Conservation (phyloP, 2,329 filamentous ascomycete genomes). For the Arthrobotrys sphaeroides region DNA sequence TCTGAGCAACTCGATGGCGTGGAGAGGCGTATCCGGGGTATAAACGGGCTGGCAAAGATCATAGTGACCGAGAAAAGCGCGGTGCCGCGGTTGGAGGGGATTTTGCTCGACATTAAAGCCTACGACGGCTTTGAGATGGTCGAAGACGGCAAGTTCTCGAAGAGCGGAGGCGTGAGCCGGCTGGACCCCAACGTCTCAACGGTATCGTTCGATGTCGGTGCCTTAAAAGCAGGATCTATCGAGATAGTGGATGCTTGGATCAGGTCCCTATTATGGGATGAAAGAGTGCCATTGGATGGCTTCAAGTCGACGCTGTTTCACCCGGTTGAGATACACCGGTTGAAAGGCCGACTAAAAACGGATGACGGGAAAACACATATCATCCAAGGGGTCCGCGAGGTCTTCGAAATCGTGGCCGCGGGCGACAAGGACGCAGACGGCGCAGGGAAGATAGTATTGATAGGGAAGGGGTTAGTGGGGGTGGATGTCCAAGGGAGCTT, state of each 20-base stretch:
- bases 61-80: constrained; percentile 81
- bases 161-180: constrained; percentile 79
- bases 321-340: constrained; percentile 78
- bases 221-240: constrained; percentile 69
- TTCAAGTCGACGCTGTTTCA: constrained; percentile 59
- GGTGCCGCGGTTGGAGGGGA: constrained; percentile 82
- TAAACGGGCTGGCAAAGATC: constrained; percentile 88
- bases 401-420: constrained; percentile 87
- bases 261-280: constrained; percentile 84
- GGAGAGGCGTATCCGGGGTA: constrained; percentile 76
- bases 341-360: constrained; percentile 81
- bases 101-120: constrained; percentile 88
- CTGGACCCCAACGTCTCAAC: constrained; percentile 91
- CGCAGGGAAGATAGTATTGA: constrained; percentile 71
- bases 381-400: constrained; percentile 88
- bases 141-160: constrained; percentile 63
- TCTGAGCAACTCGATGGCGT: constrained; percentile 75
- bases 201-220: constrained; percentile 74
- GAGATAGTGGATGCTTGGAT: constrained; percentile 80
- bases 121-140: constrained; percentile 80
- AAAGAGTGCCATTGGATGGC: constrained; percentile 65
- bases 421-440: constrained; percentile 53
- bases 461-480: constrained; percentile 68
- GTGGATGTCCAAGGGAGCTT: constrained; percentile 66
- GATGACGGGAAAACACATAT: constrained; percentile 74